phyloP scores from a whole-genome alignment of 202 grass and related monocot genomes.

The Elaeis oleifera region DNA sequence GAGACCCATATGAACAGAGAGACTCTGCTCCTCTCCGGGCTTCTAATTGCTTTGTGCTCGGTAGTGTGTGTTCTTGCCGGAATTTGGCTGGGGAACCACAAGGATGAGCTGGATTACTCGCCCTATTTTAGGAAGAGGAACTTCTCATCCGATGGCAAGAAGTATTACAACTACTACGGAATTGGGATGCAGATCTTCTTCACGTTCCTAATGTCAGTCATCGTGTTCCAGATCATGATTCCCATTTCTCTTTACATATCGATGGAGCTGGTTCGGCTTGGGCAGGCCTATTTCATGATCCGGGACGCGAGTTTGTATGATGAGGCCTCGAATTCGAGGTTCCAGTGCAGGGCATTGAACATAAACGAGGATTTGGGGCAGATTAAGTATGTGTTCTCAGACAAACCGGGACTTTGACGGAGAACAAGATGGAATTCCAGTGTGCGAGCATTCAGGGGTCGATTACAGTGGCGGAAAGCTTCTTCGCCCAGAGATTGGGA shows the following conservation, averaged over 20 bases:
- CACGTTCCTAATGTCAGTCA: conserved; percentile 77
- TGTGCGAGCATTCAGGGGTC: conserved; percentile 48
- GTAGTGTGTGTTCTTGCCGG: conserved; percentile 1
- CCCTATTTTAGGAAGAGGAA: conserved; percentile 78
- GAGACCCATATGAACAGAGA: conserved; percentile 26
- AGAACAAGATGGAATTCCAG: conserved; percentile 92
- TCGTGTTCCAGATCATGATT: conserved; percentile 96
- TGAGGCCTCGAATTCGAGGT: conserved; percentile 40
- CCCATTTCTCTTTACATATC: conserved; percentile 96
- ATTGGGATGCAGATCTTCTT: conserved; percentile 67
- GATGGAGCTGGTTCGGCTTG: conserved; percentile 80
- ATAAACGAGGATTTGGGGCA: conserved; percentile 96
- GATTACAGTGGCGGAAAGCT: conserved; percentile 51
- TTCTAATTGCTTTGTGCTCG: neutral
- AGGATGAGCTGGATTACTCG: conserved; percentile 38
- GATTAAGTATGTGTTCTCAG: conserved; percentile 80
- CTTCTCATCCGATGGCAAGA: conserved; percentile 25
- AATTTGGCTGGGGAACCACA: conserved; percentile 2
- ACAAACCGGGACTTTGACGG: conserved; percentile 86
- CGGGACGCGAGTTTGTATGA: conserved; percentile 56
- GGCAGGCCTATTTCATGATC: conserved; percentile 93
- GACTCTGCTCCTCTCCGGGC: conserved; percentile 5
- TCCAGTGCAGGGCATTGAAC: conserved; percentile 85
- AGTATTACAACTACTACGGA: conserved; percentile 75
- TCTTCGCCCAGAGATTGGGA: conserved; percentile 18